phyloP scores from a whole-genome alignment of 805 yeast genomes.

The Sugiyamaella lignohabitans region DNA sequence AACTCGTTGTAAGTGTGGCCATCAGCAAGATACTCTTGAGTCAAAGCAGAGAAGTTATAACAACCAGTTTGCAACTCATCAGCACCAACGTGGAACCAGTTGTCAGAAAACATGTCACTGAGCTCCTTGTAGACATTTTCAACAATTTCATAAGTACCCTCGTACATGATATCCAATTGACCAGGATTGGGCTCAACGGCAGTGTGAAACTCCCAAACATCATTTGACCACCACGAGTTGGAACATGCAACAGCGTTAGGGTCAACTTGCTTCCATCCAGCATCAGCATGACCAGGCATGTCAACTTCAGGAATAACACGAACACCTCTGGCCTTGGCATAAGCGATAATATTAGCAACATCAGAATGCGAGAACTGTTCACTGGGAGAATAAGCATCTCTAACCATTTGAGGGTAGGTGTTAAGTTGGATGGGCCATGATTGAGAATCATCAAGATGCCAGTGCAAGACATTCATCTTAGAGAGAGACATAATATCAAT shows the following conservation, averaged over 20 bases:
- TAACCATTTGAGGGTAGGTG: constrained; percentile 34
- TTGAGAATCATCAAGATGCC: constrained; percentile 38
- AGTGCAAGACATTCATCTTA: constrained; percentile 38
- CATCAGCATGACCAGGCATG: constrained; percentile 38
- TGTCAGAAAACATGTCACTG: constrained; percentile 31
- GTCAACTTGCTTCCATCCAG: constrained; percentile 36
- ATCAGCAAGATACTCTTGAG: constrained; percentile 29
- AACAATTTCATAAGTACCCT: constrained; percentile 33
- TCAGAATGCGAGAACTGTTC: constrained; percentile 32
- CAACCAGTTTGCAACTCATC: constrained; percentile 36
- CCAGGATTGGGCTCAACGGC: constrained; percentile 40
- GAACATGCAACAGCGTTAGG: constrained; percentile 33
- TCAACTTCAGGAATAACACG: constrained; percentile 40
- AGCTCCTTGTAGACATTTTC: constrained; percentile 33
- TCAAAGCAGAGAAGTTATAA: constrained; percentile 30
- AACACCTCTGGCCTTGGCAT: constrained; percentile 35
- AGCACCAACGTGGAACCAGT: constrained; percentile 39
- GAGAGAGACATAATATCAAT: constrained; percentile 36
- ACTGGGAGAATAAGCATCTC: constrained; percentile 34
- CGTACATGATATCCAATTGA: constrained; percentile 34
- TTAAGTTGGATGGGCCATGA: constrained; percentile 37
- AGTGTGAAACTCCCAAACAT: constrained; percentile 17
- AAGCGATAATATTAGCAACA: constrained; percentile 28
- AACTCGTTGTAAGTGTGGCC: constrained; percentile 31
- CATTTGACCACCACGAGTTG: constrained; percentile 30